A percentile compares a stretch with the other conserved stretches of the same genome.
These are phyloP conservation scores for Adansonia gregorii DNA, from an alignment of 441 rosid species.

Conservation along the genomic window DNA sequence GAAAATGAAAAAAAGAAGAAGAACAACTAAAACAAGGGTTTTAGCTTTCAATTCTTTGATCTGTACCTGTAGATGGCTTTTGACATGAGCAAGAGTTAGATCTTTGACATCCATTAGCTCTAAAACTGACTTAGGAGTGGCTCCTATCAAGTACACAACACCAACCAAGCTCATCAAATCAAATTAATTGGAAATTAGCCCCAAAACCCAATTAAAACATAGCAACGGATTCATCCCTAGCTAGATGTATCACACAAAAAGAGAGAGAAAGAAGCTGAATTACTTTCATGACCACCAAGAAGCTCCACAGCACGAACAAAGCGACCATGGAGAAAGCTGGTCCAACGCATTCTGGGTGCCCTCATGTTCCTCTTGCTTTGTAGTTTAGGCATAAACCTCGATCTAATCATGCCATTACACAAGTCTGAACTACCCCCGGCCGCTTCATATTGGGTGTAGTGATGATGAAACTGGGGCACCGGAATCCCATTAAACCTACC, in stretches of 20 bases:
- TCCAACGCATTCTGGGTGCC: slow-evolving; percentile 54
- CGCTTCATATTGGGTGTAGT: slow-evolving; percentile 23
- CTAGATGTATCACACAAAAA: not conserved
- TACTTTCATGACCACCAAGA: slow-evolving; percentile 53
- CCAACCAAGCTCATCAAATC: not conserved
- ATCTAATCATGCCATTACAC: slow-evolving; percentile 26
- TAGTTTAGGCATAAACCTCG: slow-evolving; percentile 35
- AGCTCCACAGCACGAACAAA: slow-evolving; percentile 49
- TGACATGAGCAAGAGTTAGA: slow-evolving; percentile 50
- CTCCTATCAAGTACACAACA: slow-evolving; percentile 32
- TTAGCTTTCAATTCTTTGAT: not conserved
- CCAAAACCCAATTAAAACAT: not conserved
- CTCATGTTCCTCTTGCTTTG: slow-evolving; percentile 41
- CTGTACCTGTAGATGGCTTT: slow-evolving; percentile 51
- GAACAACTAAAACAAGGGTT: not conserved
- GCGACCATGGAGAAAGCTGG: slow-evolving; percentile 46
- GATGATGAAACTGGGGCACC: slow-evolving; percentile 18
- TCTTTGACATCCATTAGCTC: slow-evolving; percentile 55
- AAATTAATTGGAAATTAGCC: not conserved
- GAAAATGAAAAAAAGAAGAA: no score
- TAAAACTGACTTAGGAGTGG: slow-evolving; percentile 53
- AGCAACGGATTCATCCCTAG: not conserved
- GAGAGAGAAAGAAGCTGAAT: not conserved
- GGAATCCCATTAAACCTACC: slow-evolving; percentile 29
- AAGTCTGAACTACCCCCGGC: slow-evolving; percentile 22